Percentiles rank a stretch among this genome's conserved stretches.
Conservation (phyloP, 108 stramenopile genomes). For the Pseudonitzschia delicatissima region DNA sequence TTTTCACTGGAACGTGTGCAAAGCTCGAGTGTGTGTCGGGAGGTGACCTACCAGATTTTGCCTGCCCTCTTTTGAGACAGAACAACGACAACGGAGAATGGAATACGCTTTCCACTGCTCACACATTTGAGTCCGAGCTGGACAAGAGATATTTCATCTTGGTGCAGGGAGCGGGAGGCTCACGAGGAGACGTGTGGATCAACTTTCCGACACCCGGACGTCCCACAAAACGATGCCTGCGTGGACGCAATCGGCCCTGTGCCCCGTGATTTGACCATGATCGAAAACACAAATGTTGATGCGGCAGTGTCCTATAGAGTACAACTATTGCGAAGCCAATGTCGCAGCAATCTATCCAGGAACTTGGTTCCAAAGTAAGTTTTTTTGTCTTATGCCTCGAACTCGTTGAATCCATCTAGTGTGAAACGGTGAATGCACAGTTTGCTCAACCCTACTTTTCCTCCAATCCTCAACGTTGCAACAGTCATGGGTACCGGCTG, state of each 20-base stretch:
- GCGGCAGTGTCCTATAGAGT: constrained; percentile 9
- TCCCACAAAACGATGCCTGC: constrained; percentile 34
- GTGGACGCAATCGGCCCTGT: constrained; percentile 32
- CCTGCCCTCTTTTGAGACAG: constrained; percentile 10
- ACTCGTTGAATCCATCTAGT: too few species aligned
- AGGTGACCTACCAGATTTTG: constrained; percentile 16
- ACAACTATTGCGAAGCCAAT: constrained; percentile 18
- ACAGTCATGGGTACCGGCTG: constrained; percentile 31
- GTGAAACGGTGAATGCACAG: too few species aligned
- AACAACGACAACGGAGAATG: constrained; percentile 14
- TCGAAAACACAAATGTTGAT: constrained; percentile 6
- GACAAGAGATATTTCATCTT: constrained; percentile 22
- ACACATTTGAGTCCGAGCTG: constrained; percentile 17
- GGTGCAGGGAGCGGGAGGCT: constrained; percentile 6
- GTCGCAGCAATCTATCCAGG: constrained; percentile 25
- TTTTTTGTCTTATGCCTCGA: background rate
- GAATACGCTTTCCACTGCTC: constrained; percentile 14
- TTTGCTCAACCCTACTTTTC: too few species aligned
- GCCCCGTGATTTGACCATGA: constrained; percentile 27
- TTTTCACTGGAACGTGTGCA: constrained; percentile 32
- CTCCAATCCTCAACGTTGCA: too few species aligned
- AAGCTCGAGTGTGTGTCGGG: constrained; percentile 21
- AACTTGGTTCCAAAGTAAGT: constrained; percentile 30
- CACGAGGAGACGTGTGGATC: constrained; percentile 18
- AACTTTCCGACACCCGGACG: constrained; percentile 18